A percentile compares a stretch with the other conserved stretches of the same genome.
phyloP scores from a whole-genome alignment of 805 yeast species.

The Saccharomycopsis sp. region DNA sequence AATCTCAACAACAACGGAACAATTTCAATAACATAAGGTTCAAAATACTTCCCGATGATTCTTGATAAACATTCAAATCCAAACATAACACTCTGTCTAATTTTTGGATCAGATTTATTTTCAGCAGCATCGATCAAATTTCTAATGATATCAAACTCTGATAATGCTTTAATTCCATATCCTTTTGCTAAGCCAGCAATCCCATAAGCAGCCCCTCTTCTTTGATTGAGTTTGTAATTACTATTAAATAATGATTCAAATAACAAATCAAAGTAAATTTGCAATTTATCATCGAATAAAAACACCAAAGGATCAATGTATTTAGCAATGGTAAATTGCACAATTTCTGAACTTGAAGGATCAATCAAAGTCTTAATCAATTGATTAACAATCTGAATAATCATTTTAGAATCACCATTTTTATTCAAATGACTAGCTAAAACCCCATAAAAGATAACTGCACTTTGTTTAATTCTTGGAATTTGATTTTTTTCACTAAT shows the following conservation, averaged over 20 bases:
- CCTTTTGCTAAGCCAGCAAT: conserved; percentile 91
- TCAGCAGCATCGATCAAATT: conserved; percentile 75
- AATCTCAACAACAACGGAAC: conserved; percentile 71
- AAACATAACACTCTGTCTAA: conserved; percentile 81
- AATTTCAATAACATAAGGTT: conserved; percentile 87
- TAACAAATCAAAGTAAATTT: conserved; percentile 44
- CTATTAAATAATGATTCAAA: conserved; percentile 51
- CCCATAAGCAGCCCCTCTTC: conserved; percentile 96
- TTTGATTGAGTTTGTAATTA: conserved; percentile 32
- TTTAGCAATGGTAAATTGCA: conserved; percentile 78
- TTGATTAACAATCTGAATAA: conserved; percentile 49
- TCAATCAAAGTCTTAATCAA: conserved; percentile 57
- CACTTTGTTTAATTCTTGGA: conserved; percentile 54
- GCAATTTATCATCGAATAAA: conserved; percentile 39
- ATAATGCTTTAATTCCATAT: conserved; percentile 67
- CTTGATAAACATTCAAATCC: conserved; percentile 79
- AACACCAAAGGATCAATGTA: conserved; percentile 78
- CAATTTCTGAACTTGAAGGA: conserved; percentile 77
- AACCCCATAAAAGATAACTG: conserved; percentile 82
- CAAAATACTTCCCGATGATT: conserved; percentile 67
- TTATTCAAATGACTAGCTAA: conserved; percentile 73
- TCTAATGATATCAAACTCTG: conserved; percentile 69
- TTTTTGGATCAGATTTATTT: conserved; percentile 62
- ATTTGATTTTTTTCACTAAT: conserved; percentile 29
- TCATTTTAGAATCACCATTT: conserved; percentile 49